Base-by-base conservation (phyloP, 225 moss, liverwort and hornwort species). In the Lunularia cruciata region DNA sequence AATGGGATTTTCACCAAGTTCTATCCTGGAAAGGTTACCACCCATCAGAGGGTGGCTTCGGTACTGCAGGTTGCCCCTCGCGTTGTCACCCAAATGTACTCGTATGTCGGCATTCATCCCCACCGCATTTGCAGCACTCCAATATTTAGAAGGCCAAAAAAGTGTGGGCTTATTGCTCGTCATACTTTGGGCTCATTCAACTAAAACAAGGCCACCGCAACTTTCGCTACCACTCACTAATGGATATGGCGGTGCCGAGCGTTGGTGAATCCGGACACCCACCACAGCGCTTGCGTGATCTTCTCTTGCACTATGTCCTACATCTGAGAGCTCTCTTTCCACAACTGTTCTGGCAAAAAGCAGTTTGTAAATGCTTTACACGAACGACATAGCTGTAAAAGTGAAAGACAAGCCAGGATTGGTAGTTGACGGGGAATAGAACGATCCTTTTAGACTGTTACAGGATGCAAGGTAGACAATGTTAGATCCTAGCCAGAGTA, bases 401-500 rank as follows among this genome's bases (percentile, higher is more conserved):
- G 9, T 31, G 28, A 32, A 13, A 9, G 19, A 16, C 31, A 30
- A 16, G 5, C 10, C 2, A 57, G 56, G 56, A 23, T 32, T 32
- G 56, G 15, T 26, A 32, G 56, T 32, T 57, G 31, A 32, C 31
- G 23, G 56, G 55, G 31, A 31, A 2, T 14, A 2, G 33, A 16
- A 57, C 31, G 5, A 13, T 14, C 15, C 8, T 8, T 15, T 4
- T 0, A n/a, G n/a, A 57, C 15, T 14, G 31, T 30, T 23, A 13
- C 31, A 57, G 32, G 56, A 31, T 57, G 10, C 38, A 39, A 7
- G 60, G 60, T 20, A 60, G 37, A 60, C 38, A 39, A 23, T 60
- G 60, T 35, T 35, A 30, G 60, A 60, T 32, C 60, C 38, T 39
- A 34, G 38, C 20, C 38, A 60, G 23, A n/a, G n/a, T 19, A 20